Evolutionary conservation across 1,139 yeast species (phyloP).

Genomic region (Suhomyces ambrosiae): DNA sequence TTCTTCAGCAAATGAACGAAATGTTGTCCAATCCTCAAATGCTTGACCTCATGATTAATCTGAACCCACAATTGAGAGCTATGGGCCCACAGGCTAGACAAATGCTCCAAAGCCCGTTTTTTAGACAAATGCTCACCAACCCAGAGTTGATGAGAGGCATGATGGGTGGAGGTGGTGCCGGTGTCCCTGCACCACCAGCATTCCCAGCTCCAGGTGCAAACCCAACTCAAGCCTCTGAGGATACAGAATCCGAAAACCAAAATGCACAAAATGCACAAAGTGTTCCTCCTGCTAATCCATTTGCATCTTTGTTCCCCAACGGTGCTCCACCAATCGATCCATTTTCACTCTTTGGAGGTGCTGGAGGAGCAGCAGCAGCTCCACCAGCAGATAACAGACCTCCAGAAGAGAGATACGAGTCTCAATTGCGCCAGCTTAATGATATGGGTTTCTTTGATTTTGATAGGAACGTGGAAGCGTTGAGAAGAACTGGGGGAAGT

Average conservation of each 20-base stretch:
- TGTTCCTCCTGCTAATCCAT: conserved; percentile 35
- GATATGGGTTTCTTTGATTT: conserved; percentile 97
- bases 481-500: conserved; percentile 93
- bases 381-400: conserved; percentile 76
- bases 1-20: conserved; percentile 79
- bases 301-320: conserved; percentile 37
- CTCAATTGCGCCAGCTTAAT: conserved; percentile 88
- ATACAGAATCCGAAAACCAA: conserved; percentile 19
- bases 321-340: conserved; percentile 31
- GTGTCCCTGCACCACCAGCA: conserved; percentile 18
- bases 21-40: conserved; percentile 78
- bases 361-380: conserved; percentile 27
- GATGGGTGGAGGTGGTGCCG: conserved; percentile 47
- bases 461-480: conserved; percentile 86
- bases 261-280: conserved; percentile 15
- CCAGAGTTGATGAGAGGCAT: conserved; percentile 84
- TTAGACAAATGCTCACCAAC: conserved; percentile 82
- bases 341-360: conserved; percentile 25
- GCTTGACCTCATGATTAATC: conserved; percentile 81
- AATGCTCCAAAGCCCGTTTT: conserved; percentile 79
- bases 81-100: conserved; percentile 91
- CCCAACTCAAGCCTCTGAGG: conserved; percentile 37
- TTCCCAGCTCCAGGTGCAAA: conserved; percentile 64
- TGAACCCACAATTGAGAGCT: conserved; percentile 78
- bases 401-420: conserved; percentile 91